A percentile compares a stretch with the other conserved stretches of the same genome.
Conservation (phyloP, 2,329 filamentous ascomycete genomes). For the Teratosphaeria viscida region DNA sequence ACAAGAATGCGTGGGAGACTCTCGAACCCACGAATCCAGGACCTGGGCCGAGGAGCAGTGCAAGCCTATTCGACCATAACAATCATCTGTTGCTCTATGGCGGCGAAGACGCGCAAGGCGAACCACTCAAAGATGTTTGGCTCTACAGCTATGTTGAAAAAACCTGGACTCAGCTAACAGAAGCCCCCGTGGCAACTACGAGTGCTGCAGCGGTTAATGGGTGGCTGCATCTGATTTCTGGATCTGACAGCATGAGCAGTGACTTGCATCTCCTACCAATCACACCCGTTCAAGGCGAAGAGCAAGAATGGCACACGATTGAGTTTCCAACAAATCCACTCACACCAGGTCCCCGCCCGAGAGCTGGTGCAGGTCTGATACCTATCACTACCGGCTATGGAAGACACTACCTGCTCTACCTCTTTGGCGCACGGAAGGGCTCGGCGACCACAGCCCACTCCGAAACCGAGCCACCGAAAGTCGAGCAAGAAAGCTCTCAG, state of each 20-base stretch:
- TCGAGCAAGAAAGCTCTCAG: not conserved
- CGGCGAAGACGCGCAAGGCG: conserved; percentile 13
- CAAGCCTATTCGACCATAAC: conserved; percentile 18
- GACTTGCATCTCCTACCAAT: conserved; percentile 20
- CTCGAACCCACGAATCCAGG: conserved; percentile 15
- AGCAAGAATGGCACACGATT: conserved; percentile 29
- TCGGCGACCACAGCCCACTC: conserved; percentile 8
- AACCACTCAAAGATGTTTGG: conserved; percentile 21
- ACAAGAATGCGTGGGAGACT: conserved; percentile 20
- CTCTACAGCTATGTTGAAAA: conserved; percentile 17
- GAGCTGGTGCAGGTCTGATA: conserved; percentile 29
- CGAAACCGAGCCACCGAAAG: conserved; percentile 8
- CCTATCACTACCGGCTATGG: conserved; percentile 35
- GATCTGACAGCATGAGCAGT: conserved; percentile 21
- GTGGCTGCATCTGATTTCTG: conserved; percentile 31
- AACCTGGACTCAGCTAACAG: conserved; percentile 19
- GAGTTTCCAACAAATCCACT: conserved; percentile 34
- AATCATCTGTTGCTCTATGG: conserved; percentile 23
- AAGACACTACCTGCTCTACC: conserved; percentile 34
- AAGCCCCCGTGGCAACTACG: conserved; percentile 19
- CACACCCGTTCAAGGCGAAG: conserved; percentile 11
- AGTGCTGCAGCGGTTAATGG: conserved; percentile 29
- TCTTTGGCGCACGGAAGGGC: conserved; percentile 26
- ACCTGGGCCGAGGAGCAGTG: conserved; percentile 16
- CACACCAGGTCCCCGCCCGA: conserved; percentile 31